phyloP scores from a whole-genome alignment of 2,329 filamentous ascomycete genomes.

The Magnaporthales sp. region DNA sequence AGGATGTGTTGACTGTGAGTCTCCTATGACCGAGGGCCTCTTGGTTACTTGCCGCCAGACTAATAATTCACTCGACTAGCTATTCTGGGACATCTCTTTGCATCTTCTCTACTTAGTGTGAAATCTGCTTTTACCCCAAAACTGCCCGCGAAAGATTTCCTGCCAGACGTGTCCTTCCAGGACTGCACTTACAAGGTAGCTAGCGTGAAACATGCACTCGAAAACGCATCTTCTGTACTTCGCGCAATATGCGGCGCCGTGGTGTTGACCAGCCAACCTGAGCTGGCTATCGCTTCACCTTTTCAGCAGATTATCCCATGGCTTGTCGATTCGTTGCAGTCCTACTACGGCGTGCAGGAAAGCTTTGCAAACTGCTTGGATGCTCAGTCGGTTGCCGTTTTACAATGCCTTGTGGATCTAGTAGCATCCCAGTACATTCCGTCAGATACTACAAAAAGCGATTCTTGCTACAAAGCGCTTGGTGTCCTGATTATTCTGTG shows the following conservation, averaged over 20 bases:
- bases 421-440: slow-evolving; percentile 5
- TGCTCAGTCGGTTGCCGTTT: slow-evolving; percentile 22
- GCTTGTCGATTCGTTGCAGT: slow-evolving; percentile 39
- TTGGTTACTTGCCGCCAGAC: neutral
- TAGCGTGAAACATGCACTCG: slow-evolving; percentile 20
- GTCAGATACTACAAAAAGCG: slow-evolving; percentile 8
- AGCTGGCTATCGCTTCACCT: slow-evolving; percentile 8
- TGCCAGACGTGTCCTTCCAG: neutral
- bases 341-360: slow-evolving; percentile 30
- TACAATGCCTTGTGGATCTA: slow-evolving; percentile 28
- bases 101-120: neutral
- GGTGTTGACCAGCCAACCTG: slow-evolving; percentile 20
- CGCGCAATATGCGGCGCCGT: slow-evolving; percentile 33
- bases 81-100: neutral
- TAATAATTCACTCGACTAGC: neutral
- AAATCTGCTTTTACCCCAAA: neutral
- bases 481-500: slow-evolving; percentile 17
- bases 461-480: slow-evolving; percentile 17
- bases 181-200: slow-evolving; percentile 26
- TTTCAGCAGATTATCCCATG: slow-evolving; percentile 34
- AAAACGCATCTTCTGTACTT: slow-evolving; percentile 35
- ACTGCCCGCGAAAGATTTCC: neutral
- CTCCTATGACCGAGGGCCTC: too few species aligned
- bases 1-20: slow-evolving; percentile 36
- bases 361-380: slow-evolving; percentile 24